Base-by-base conservation (phyloP, 495 filamentous ascomycete genomes). In the Hapsidospora chrysogenum region DNA sequence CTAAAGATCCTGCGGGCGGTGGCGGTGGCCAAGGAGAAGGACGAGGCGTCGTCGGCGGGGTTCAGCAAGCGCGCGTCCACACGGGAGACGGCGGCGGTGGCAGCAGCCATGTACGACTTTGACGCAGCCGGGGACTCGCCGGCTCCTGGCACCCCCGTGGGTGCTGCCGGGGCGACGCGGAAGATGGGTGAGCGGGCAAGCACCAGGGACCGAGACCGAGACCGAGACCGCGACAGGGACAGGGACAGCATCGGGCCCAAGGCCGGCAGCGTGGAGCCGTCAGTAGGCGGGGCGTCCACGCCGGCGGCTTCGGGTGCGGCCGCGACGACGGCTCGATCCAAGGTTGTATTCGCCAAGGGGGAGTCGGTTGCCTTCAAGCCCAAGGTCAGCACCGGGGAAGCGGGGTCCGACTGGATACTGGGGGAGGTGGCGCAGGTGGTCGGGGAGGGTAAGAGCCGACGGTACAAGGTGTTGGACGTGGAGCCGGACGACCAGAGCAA, bases 391-490 rank as follows among this genome's bases (percentile, higher is more conserved):
- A 64, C 62, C 17, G 68, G 71, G 31, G 66, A 66, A 15, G 71
- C 80, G 38, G 81, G 80, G 39, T 63, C 68, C 22, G 79, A 84
- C 46, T 85, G 81, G 70, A 95, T 96, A 36, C 71, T 94, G 40
- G 93, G 86, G 41, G 78, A 76, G 36, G 85, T 99, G 41, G 80
- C 82, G 41, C 66, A 68, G 26, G 78, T 96, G 13, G 66, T 76
- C 35, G 87, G 83, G 8, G 84, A 93, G 35, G 87, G 85, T 29
- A 78, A 79, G 41, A 81, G 85, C 46, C 79, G 85, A 45, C 75
- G 85, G 40, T 97, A 95, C 60, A 83, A 87, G 51, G 86, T 99
- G 16, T 80, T 92, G 51, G 92, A 99, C 48, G 76, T 82, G 3
- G 87, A 93, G 49, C 81, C 85, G 1, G 85, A 93, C 42, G 70